A percentile compares a stretch with the other conserved stretches of the same genome.
These are phyloP conservation scores for Geranium brycei DNA, from an alignment of 345 rosid species.

Conservation along the genomic window DNA sequence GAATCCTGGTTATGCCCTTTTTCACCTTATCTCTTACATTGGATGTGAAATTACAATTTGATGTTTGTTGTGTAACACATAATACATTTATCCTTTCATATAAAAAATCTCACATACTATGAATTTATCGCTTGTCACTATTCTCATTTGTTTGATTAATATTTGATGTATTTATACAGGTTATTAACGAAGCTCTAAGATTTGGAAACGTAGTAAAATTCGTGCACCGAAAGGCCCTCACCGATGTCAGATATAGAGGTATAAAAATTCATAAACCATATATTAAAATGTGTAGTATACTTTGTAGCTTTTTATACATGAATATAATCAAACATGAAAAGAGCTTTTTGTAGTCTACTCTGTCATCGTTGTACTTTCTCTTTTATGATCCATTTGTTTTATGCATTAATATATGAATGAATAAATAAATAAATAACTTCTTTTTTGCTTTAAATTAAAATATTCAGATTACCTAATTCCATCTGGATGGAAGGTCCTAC, in stretches of 20 bases:
- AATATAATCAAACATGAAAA: conserved; percentile 16
- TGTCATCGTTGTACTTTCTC: too few species aligned
- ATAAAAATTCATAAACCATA: too few species aligned
- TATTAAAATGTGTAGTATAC: neutral
- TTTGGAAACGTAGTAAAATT: conserved; percentile 45
- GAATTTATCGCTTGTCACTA: too few species aligned
- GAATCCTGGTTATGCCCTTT: too few species aligned
- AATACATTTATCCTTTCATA: too few species aligned
- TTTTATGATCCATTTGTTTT: conserved; percentile 3
- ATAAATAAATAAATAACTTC: too few species aligned
- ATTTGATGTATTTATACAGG: conserved; percentile 10
- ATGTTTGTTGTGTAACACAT: too few species aligned
- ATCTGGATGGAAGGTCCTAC: conserved; percentile 52
- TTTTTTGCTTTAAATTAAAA: neutral
- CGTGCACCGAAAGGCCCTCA: conserved; percentile 50
- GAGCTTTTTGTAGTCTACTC: conserved; percentile 5
- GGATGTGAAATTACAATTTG: too few species aligned
- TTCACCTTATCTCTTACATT: too few species aligned
- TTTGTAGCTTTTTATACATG: neutral
- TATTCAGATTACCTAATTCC: conserved; percentile 35
- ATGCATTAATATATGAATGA: too few species aligned
- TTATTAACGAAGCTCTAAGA: conserved; percentile 46
- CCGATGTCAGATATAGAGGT: conserved; percentile 48
- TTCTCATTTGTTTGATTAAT: neutral
- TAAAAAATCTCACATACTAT: too few species aligned